These are phyloP conservation scores for Leishmania gerbilli DNA, from an alignment of 208 protist species.

Conservation along the genomic window DNA sequence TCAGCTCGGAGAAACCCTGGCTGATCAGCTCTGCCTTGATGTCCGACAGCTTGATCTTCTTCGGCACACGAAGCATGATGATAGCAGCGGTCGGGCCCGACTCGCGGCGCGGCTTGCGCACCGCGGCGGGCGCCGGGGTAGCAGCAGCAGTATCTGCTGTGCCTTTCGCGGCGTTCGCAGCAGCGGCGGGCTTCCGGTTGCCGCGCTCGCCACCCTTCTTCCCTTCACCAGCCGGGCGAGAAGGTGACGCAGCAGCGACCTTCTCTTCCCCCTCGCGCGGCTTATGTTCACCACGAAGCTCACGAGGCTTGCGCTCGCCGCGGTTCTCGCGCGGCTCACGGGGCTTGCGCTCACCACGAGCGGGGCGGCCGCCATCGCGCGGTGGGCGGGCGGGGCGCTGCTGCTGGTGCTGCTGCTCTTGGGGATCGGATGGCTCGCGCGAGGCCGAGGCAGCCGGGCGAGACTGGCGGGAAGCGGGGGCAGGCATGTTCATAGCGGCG, in stretches of 20 bases:
- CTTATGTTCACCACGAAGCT: constrained; percentile 30
- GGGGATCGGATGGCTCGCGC: constrained; percentile 2
- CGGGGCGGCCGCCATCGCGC: constrained; percentile 13
- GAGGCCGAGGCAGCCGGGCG: constrained; percentile 3
- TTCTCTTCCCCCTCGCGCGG: constrained; percentile 10
- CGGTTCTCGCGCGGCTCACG: constrained; percentile 19
- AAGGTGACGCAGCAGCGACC: background rate
- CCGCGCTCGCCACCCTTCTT: constrained; percentile 1
- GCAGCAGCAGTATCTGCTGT: constrained; percentile 3
- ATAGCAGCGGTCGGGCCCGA: constrained; percentile 37
- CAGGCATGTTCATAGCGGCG: constrained; percentile 11
- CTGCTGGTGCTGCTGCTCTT: constrained; percentile 23
- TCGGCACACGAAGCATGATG: constrained; percentile 62
- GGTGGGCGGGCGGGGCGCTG: constrained; percentile 30
- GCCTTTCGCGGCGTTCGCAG: background rate
- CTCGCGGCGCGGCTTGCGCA: constrained; percentile 13
- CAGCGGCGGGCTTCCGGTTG: constrained; percentile 6
- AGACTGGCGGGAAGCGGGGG: constrained; percentile 25
- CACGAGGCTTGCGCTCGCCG: constrained; percentile 20
- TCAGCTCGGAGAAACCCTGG: constrained; percentile 22
- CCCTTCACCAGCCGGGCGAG: background rate
- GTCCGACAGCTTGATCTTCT: constrained; percentile 63
- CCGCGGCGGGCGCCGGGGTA: background rate
- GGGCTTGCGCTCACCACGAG: constrained; percentile 22
- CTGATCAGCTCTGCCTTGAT: constrained; percentile 48